Conservation (phyloP, 1,284 basidiomycete genomes). For the Ustilago tritici region DNA sequence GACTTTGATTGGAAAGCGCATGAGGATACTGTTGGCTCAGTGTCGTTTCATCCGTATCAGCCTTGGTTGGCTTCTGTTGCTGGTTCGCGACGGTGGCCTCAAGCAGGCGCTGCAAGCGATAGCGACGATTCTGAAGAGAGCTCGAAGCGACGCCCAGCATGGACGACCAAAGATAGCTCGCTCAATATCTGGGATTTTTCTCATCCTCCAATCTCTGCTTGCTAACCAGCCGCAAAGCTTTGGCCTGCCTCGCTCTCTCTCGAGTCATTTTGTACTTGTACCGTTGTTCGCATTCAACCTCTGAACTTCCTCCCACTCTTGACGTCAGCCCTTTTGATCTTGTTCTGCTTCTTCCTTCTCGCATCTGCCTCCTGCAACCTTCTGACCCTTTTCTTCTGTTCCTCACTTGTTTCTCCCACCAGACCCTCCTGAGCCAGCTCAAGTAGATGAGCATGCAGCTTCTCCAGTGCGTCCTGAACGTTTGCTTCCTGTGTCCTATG, state of each 20-base stretch:
- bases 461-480: slow-evolving; percentile 47
- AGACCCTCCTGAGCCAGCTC: slow-evolving; percentile 36
- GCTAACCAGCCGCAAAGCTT: not conserved
- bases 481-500: slow-evolving; percentile 48
- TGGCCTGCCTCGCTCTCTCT: not conserved
- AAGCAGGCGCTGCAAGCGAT: not conserved
- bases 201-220: slow-evolving; percentile 2
- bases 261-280: not conserved
- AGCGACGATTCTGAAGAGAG: slow-evolving; percentile 14
- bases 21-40: slow-evolving; percentile 44
- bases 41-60: slow-evolving; percentile 43
- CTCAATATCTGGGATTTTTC: slow-evolving; percentile 43
- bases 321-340: slow-evolving; percentile 50
- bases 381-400: slow-evolving; percentile 34
- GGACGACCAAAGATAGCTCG: slow-evolving; percentile 35
- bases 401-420: slow-evolving; percentile 42
- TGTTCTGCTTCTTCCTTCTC: slow-evolving; percentile 46
- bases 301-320: slow-evolving; percentile 51
- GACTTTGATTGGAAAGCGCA: slow-evolving; percentile 51
- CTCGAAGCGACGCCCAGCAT: slow-evolving; percentile 18
- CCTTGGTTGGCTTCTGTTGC: slow-evolving; percentile 40
- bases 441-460: slow-evolving; percentile 45
- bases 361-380: slow-evolving; percentile 43
- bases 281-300: slow-evolving; percentile 11
- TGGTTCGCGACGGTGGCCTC: slow-evolving; percentile 45